phyloP scores from a whole-genome alignment of 192 early-diverging fungal species.

The Entomortierella beljakovae region DNA sequence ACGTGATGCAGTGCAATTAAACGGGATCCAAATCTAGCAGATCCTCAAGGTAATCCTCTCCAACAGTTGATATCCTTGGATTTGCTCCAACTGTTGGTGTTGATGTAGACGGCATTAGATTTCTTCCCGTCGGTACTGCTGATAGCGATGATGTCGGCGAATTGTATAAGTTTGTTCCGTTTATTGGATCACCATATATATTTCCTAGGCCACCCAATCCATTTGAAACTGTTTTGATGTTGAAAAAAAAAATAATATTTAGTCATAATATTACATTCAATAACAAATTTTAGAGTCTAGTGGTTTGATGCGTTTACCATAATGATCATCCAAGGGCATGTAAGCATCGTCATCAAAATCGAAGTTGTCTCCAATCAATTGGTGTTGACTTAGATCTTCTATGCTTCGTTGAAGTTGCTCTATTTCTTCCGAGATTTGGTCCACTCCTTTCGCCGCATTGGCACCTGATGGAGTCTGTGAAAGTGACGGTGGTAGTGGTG shows the following conservation, averaged over 20 bases:
- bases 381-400: slow-evolving; percentile 36
- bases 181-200: slow-evolving; percentile 7
- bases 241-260: neutral
- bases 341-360: slow-evolving; percentile 37
- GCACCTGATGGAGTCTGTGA: slow-evolving; percentile 24
- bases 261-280: neutral
- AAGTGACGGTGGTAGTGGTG: slow-evolving; percentile 25
- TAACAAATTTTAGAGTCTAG: too few relatives aligned
- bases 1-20: neutral
- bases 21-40: slow-evolving; percentile 29
- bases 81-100: slow-evolving; percentile 16
- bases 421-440: slow-evolving; percentile 33
- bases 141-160: neutral
- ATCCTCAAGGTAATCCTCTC: slow-evolving; percentile 27
- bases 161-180: neutral
- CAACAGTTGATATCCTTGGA: slow-evolving; percentile 36
- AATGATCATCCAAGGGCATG: slow-evolving; percentile 6
- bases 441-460: slow-evolving; percentile 25
- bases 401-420: slow-evolving; percentile 34
- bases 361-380: slow-evolving; percentile 23
- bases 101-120: neutral
- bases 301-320: slow-evolving; percentile 18
- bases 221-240: neutral
- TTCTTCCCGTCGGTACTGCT: neutral
- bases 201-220: neutral